Conservation (phyloP, 768 basidiomycete species). For the Baorangia bicolor region DNA sequence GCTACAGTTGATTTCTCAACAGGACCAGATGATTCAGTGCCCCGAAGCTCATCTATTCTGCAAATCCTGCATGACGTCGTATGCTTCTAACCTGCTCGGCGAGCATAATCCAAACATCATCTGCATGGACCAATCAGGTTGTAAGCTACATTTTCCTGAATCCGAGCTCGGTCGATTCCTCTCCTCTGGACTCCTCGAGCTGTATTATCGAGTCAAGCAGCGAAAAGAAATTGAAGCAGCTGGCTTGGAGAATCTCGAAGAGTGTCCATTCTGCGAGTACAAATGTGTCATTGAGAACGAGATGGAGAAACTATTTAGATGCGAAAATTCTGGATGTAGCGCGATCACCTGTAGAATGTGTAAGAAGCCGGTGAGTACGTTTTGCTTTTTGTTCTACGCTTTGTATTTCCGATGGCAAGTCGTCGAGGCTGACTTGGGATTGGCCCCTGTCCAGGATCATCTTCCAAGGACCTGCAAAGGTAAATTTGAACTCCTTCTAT, state of each 20-base stretch:
- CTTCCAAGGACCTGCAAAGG: slow-evolving; percentile 80
- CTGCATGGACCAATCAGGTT: slow-evolving; percentile 84
- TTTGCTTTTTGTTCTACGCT: background rate
- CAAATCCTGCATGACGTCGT: slow-evolving; percentile 61
- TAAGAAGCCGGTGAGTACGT: slow-evolving; percentile 59
- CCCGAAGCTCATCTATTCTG: slow-evolving; percentile 91
- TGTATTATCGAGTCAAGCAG: slow-evolving; percentile 76
- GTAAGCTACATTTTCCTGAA: slow-evolving; percentile 63
- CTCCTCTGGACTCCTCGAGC: slow-evolving; percentile 57
- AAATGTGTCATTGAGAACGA: slow-evolving; percentile 73
- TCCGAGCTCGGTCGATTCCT: slow-evolving; percentile 71
- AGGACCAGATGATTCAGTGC: slow-evolving; percentile 88
- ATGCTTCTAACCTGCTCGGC: slow-evolving; percentile 67
- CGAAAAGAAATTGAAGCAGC: slow-evolving; percentile 79
- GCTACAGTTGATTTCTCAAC: background rate
- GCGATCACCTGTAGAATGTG: slow-evolving; percentile 79
- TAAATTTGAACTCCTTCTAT: slow-evolving; percentile 20
- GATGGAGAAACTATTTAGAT: slow-evolving; percentile 59
- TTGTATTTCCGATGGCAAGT: background rate
- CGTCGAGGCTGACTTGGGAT: slow-evolving; percentile 1
- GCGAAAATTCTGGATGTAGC: slow-evolving; percentile 63
- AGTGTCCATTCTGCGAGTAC: slow-evolving; percentile 91
- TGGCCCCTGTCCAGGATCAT: slow-evolving; percentile 55
- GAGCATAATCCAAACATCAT: slow-evolving; percentile 57
- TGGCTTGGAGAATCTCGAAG: slow-evolving; percentile 75